phyloP scores from a whole-genome alignment of 129 eudicot genomes.

The Centrapalus pauciflorus region DNA sequence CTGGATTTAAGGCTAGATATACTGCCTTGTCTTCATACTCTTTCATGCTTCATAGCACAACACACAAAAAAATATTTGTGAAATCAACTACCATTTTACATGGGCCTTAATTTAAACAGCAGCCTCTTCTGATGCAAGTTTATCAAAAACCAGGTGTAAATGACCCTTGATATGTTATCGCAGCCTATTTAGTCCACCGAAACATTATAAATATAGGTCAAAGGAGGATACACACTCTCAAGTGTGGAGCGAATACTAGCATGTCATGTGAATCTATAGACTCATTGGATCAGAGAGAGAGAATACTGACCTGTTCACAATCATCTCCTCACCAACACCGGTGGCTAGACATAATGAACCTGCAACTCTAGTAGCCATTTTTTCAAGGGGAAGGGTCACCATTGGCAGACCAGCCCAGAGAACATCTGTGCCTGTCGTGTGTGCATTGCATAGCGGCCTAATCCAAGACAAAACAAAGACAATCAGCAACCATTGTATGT shows the following conservation, averaged over 20 bases:
- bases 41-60: conserved; percentile 38
- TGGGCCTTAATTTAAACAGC: neutral
- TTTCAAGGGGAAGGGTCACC: conserved; percentile 74
- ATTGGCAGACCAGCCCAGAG: conserved; percentile 81
- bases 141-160: no score
- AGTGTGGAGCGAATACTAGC: neutral
- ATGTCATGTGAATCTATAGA: no score
- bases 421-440: conserved; percentile 73
- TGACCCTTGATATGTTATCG: no score
- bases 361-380: conserved; percentile 85
- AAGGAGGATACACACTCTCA: no score
- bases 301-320: conserved; percentile 36
- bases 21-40: conserved; percentile 77
- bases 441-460: conserved; percentile 84
- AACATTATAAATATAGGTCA: no score
- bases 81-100: no score
- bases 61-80: neutral
- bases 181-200: no score
- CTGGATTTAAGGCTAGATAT: conserved; percentile 44
- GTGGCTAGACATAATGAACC: conserved; percentile 79
- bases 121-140: no score
- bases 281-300: no score
- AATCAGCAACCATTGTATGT: no score
- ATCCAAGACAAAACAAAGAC: no score
- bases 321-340: conserved; percentile 60